Base-by-base conservation (phyloP, 176 grass and related monocot species). In the Hordeum marinum region DNA sequence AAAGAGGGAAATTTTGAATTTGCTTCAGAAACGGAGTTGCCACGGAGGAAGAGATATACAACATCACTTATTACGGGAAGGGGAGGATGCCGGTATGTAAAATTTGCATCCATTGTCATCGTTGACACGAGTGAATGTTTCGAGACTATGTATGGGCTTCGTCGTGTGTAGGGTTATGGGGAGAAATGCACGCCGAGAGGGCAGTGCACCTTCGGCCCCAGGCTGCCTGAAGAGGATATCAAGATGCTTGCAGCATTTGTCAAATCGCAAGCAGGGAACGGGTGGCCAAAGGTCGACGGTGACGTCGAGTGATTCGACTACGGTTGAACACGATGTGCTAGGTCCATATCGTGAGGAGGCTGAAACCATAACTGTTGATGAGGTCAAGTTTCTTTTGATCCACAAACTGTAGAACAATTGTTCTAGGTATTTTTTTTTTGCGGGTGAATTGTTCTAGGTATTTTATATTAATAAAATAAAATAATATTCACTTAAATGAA, bases 41-140 rank as follows among this genome's bases (percentile, higher is more conserved):
- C 63, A 90, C 89, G 17, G 95, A 98, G 83, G 91, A 98, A 17
- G 90, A 87, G 29, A 31, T 95, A 68, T 95, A 98, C 79, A 90
- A 90, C 72, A 98, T 98, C 58, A 95, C 93, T 0, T 98, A 98
- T 34, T 95, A 95, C 11, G 91, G 95, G 39, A 98, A 98, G 77
- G 93, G 89, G 74, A 88, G 95, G 63, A 98, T 98, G 93, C 95
- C 95, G 8, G 93, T 88, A 76, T 84, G 91, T 87, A 79, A 36
- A 39, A 39, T 34, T 46, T 76, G 52, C 39, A 72, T 48, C 13
- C 34, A 15, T 39, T 29, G 20, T 14, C 6, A 10, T 46, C 62
- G 18, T 40, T 78, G 4, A 69, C 52, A 72, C 4, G 63, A 21
- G 36, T 1, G 20, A 32, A 74, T n/a, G 37, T 72, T 12, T 9